Evolutionary conservation across 2,329 filamentous ascomycete species (phyloP).

Genomic region (Claviceps humidiphila): DNA sequence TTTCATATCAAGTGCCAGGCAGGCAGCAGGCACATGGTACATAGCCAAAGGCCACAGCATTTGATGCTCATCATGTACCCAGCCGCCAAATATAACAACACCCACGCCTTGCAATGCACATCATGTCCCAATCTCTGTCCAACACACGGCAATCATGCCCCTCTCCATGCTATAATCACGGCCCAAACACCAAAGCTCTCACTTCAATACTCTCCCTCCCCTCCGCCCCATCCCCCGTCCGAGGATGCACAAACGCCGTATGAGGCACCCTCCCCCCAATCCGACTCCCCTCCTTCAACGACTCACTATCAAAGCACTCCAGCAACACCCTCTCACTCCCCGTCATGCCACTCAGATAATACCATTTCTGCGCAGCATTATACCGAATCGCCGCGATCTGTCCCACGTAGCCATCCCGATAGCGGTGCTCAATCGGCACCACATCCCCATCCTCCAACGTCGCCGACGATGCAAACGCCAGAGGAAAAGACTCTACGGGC

Average conservation of each 20-base stretch:
- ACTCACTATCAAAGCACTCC: slow-evolving; percentile 48
- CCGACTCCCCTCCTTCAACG: slow-evolving; percentile 27
- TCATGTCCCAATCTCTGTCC: too few species aligned
- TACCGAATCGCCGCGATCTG: slow-evolving; percentile 35
- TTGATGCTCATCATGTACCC: too few species aligned
- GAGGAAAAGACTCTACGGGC: slow-evolving; percentile 36
- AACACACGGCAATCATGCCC: too few species aligned
- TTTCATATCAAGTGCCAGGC: too few species aligned
- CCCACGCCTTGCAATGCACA: too few species aligned
- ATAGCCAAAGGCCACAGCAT: too few species aligned
- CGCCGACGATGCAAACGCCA: slow-evolving; percentile 37
- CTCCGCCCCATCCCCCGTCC: slow-evolving; percentile 23
- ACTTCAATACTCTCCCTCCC: slow-evolving; percentile 49
- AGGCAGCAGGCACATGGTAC: too few species aligned
- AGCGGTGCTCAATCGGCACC: slow-evolving; percentile 34
- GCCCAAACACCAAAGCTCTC: slow-evolving; percentile 34
- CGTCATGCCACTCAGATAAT: slow-evolving; percentile 36
- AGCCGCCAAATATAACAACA: too few species aligned
- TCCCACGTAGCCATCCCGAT: slow-evolving; percentile 31
- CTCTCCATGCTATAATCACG: not conserved
- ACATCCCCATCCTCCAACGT: slow-evolving; percentile 38
- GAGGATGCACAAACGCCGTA: slow-evolving; percentile 36
- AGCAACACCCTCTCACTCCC: slow-evolving; percentile 43
- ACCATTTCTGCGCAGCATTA: slow-evolving; percentile 33
- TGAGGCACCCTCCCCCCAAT: slow-evolving; percentile 38